Evolutionary conservation across 2,329 filamentous ascomycete species (phyloP).

Genomic region (Xylaria polymorpha): DNA sequence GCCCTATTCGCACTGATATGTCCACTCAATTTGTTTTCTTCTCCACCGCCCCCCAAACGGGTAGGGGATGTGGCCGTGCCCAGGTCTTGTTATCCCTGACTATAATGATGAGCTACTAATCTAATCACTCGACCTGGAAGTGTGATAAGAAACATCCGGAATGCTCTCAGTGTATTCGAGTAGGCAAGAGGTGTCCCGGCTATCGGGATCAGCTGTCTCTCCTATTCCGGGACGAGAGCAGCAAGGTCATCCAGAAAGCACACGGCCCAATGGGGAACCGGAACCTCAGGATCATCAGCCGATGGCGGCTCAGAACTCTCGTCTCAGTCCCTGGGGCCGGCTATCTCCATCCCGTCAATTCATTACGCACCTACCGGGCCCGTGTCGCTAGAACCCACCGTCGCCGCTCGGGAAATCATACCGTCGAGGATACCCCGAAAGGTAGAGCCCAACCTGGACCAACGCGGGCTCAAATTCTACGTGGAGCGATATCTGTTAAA

Average conservation of each 20-base stretch:
- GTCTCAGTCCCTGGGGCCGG: constrained; percentile 32
- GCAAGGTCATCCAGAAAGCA: constrained; percentile 69
- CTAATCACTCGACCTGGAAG: constrained; percentile 49
- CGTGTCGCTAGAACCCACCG: background rate
- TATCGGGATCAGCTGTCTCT: constrained; percentile 73
- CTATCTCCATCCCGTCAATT: constrained; percentile 30
- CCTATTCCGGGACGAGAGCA: constrained; percentile 75
- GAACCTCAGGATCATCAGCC: constrained; percentile 49
- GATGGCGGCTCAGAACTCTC: constrained; percentile 43
- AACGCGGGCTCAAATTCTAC: constrained; percentile 64
- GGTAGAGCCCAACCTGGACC: constrained; percentile 57
- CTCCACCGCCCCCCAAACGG: background rate
- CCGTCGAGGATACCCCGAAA: constrained; percentile 47
- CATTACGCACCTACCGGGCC: background rate
- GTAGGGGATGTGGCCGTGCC: background rate
- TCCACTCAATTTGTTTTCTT: background rate
- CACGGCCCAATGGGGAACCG: constrained; percentile 64
- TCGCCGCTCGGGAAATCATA: constrained; percentile 34
- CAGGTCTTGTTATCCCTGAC: background rate
- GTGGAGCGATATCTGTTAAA: constrained; percentile 63
- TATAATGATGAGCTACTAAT: constrained; percentile 27
- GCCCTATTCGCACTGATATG: background rate
- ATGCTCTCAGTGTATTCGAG: constrained; percentile 71
- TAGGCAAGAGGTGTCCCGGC: constrained; percentile 70
- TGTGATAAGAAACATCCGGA: constrained; percentile 71